Base-by-base conservation (phyloP, 345 rosid genomes). In the Moricandia arvensis region DNA sequence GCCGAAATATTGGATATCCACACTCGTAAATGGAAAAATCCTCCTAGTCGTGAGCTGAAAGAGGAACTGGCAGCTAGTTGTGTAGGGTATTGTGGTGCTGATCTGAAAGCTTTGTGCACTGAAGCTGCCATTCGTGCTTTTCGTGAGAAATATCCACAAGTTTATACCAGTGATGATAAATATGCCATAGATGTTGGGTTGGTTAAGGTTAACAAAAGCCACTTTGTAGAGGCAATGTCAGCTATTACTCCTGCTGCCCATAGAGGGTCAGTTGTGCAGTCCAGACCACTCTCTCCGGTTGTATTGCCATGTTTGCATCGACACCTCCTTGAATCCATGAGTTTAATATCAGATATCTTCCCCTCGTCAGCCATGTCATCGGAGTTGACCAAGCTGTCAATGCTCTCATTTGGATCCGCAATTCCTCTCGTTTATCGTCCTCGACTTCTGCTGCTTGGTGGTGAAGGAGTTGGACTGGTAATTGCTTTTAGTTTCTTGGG, bases 31-130 rank as follows among this genome's bases (percentile, higher is more conserved):
- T 95, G 99, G 99, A 92, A 85, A 80, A 85, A 85, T 66, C 99
- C 99, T 79, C 99, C 98, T 67, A 82, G 90, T 51, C 84, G 65
- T 69, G 99, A 95, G 78, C 86, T 90, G 53, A 92, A 87, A 82
- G 82, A 72, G 72, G 99, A 93, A 80, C 91, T 95, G 54, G 99
- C 99, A 38, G 96, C 98, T 81, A 90, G 87, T 80, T 95, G 99
- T 85, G 97, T 95, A 13, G 99, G 98, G 72, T 95, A 92, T 79
- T 95, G 99, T 83, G 99, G 99, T 83, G 99, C 99, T 75, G 99
- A 95, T 87, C 81, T 95, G 51, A 95, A 93, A 82, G 98, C 99
- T 41, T 68, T 95, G 72, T 92, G 98, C 80, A 95, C 99, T 75
- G 99, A 95, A 86, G 97, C 99, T 81, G 99, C 99, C 74, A 95